Conservation (phyloP, 306 rosid genomes). For the Rosa persica region DNA sequence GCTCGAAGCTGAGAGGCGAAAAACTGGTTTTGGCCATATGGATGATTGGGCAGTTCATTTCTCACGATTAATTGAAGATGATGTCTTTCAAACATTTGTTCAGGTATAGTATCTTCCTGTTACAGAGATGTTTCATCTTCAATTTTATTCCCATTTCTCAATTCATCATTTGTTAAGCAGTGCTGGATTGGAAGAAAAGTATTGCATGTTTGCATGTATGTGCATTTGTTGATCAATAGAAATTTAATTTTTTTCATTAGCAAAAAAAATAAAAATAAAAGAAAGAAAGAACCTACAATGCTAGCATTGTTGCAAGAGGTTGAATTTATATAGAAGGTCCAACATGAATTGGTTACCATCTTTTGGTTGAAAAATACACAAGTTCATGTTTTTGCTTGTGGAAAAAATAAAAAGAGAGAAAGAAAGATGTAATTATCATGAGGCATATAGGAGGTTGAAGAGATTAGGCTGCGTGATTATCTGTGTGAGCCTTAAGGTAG, state of each 20-base stretch:
- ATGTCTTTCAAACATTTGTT: slow-evolving; percentile 60
- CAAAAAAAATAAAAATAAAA: background rate
- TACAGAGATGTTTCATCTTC: background rate
- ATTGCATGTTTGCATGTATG: background rate
- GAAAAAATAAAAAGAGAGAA: background rate
- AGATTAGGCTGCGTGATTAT: too few relatives aligned
- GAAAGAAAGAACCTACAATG: too few relatives aligned
- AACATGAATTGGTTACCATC: background rate
- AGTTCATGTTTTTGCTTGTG: background rate
- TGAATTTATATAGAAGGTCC: background rate
- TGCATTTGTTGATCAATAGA: background rate
- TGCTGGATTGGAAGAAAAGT: background rate
- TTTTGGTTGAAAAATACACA: background rate
- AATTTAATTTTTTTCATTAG: background rate
- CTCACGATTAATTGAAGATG: slow-evolving; percentile 59
- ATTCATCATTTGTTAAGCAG: background rate
- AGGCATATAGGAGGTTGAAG: background rate
- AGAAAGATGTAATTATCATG: background rate
- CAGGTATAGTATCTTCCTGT: slow-evolving; percentile 52
- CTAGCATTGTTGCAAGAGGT: background rate
- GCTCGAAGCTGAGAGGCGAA: slow-evolving; percentile 94
- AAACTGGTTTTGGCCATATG: slow-evolving; percentile 38
- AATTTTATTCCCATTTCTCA: background rate
- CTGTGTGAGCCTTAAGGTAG: background rate
- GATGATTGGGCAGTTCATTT: slow-evolving; percentile 73